phyloP scores from a whole-genome alignment of 1,284 basidiomycete species.

The Rhizoctonia solani region DNA sequence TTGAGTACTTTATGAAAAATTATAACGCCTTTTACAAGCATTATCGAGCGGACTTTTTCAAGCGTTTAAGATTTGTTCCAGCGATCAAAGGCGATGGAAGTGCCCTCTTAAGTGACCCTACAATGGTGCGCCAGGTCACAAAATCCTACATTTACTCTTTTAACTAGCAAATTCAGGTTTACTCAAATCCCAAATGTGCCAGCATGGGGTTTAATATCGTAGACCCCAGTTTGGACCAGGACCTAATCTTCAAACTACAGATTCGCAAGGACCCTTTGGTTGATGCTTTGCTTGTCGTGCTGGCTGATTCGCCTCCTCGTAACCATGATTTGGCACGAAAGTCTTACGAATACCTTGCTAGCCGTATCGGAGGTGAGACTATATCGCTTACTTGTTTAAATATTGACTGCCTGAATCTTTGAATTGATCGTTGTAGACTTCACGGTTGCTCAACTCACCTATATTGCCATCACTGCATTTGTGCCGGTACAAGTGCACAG shows the following conservation, averaged over 20 bases:
- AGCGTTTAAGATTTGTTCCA: slow-evolving; percentile 77
- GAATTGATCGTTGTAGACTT: slow-evolving; percentile 42
- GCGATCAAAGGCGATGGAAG: slow-evolving; percentile 57
- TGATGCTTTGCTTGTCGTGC: slow-evolving; percentile 61
- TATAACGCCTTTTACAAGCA: slow-evolving; percentile 64
- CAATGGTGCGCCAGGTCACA: slow-evolving; percentile 55
- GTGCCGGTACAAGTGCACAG: too few species aligned
- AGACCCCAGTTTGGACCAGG: slow-evolving; percentile 59
- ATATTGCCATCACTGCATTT: slow-evolving; percentile 45
- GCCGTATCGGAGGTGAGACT: slow-evolving; percentile 64
- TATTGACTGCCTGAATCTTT: slow-evolving; percentile 38
- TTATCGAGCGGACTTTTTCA: slow-evolving; percentile 61
- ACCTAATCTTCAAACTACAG: slow-evolving; percentile 68
- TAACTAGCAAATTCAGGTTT: slow-evolving; percentile 60
- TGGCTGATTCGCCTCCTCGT: slow-evolving; percentile 66
- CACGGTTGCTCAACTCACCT: slow-evolving; percentile 42
- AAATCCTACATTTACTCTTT: neutral
- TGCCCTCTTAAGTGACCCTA: slow-evolving; percentile 63
- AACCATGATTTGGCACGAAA: slow-evolving; percentile 59
- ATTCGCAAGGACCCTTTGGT: slow-evolving; percentile 76
- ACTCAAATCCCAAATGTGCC: slow-evolving; percentile 69
- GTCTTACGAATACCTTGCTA: slow-evolving; percentile 80
- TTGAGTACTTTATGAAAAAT: slow-evolving; percentile 81
- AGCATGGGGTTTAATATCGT: slow-evolving; percentile 76
- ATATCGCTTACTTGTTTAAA: neutral